Evolutionary conservation across 495 filamentous ascomycete genomes (phyloP), one percentile per base, ranked within the genome.

Genomic region (Podospora appendiculata): DNA sequence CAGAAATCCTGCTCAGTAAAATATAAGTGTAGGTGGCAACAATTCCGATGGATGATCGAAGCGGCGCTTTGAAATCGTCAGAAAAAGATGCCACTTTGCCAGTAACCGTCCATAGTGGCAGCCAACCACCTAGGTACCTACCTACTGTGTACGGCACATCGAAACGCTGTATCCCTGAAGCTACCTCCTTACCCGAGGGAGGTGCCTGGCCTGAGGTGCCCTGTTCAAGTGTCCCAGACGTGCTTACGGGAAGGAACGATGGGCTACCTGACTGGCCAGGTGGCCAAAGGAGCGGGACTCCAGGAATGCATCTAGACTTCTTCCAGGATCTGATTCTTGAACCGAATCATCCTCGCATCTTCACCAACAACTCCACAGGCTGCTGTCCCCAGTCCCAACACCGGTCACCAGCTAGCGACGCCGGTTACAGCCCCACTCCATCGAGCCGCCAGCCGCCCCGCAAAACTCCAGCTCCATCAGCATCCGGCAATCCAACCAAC

Each of bases 11-110:
- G 45, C 54, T 48, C 57, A 56, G 16, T 40, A 47, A 48, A 51
- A 55, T 38, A 32, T 1, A 18, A 17, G 45, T 19, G 2, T 8
- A 48, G 13, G 36, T 32, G 16, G n/a, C 14, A n/a, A 32, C n/a
- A 38, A 39, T 2, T 11, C 32, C 46, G 18, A 43, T n/a, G 25
- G 25, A 38, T 19, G 14, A 45, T 45, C 39, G 32, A 19, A 50
- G 41, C 48, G 34, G 47, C 63, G 63, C 58, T 62, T 68, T 56
- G 59, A 64, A 68, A 64, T 65, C 53, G 42, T 10, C 36, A 35
- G 36, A 34, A 32, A 49, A 63, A 65, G 63, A 68, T 64, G 65
- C 65, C 65, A 68, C 61, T 67, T 67, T 68, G 65, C 57, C 48
- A 41, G 53, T 56, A 50, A 50, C 14, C 33, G 36, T 19, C 13